These are phyloP conservation scores for Drechmeria coniospora DNA, from an alignment of 2,329 filamentous ascomycete species.

Conservation along the genomic window DNA sequence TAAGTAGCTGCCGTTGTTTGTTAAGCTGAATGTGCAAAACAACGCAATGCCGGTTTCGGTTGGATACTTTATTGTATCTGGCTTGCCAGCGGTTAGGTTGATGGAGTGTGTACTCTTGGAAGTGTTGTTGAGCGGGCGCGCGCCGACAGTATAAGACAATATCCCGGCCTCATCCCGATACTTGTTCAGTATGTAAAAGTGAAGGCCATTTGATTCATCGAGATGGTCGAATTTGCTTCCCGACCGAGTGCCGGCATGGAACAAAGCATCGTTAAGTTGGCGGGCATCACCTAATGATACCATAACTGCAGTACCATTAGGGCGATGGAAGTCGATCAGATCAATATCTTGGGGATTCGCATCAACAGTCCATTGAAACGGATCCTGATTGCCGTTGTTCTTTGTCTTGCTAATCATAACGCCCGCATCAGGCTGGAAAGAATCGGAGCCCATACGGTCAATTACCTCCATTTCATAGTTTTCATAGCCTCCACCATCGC, in stretches of 20 bases:
- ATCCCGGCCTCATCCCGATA: conserved; percentile 25
- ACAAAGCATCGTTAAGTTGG: conserved; percentile 36
- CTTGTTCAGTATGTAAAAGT: conserved; percentile 33
- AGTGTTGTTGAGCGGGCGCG: conserved; percentile 23
- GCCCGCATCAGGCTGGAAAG: conserved; percentile 33
- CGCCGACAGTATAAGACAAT: conserved; percentile 32
- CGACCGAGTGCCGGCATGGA: conserved; percentile 36
- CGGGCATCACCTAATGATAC: conserved; percentile 38
- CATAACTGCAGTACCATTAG: conserved; percentile 29
- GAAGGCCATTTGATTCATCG: conserved; percentile 30
- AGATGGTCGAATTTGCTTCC: conserved; percentile 33
- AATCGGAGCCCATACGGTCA: conserved; percentile 37
- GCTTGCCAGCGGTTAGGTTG: conserved; percentile 19
- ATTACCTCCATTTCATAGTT: conserved; percentile 37
- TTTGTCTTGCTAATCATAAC: conserved; percentile 40
- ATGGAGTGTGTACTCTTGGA: conserved; percentile 14
- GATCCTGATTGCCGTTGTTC: conserved; percentile 22
- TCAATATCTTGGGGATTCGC: conserved; percentile 36
- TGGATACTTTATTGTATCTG: conserved; percentile 8
- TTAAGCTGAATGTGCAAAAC: conserved; percentile 30
- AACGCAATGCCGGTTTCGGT: conserved; percentile 18
- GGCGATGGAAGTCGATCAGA: conserved; percentile 32
- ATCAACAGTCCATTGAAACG: conserved; percentile 40
- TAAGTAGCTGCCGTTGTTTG: conserved; percentile 26
- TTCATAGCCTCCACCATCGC: conserved; percentile 34